Base-by-base conservation (phyloP, 2,329 filamentous ascomycete species). In the Pseudocercospora fuligena region DNA sequence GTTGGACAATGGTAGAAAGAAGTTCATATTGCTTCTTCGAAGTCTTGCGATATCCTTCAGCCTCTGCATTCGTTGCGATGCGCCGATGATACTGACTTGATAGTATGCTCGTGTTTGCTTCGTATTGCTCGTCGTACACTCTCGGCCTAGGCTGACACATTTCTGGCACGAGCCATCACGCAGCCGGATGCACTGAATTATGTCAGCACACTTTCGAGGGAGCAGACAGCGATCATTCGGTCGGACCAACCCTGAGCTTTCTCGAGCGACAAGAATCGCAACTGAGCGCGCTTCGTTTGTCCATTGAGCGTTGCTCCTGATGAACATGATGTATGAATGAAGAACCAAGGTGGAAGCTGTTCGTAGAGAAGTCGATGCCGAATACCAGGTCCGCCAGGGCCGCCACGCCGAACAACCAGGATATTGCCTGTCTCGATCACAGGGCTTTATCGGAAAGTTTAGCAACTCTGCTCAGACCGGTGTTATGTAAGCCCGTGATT, bases 161-260 rank as follows among this genome's bases (percentile, higher is more conserved):
- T 56, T 31, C 25, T 27, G 51, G 51, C 51, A 56, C 27, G 51
- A 31, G 25, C 25, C 51, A 56, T 56, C 51, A 8, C 51, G 51
- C 51, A 56, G 9, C 4, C 51, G 23, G 23, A 56, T 31, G n/a
- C 51, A 56, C 51, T 31, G 51, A 5, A 49, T 25, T 49, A 49
- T 49, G 46, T 49, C 46, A 49, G 16, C 14, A n/a, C 36, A n/a
- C 14, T 40, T 4, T 40, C 36, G 36, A 40, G 36, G 36, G 5
- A 40, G 36, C 36, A 40, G 14, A 40, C 5, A 4, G 36, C 36
- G 14, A 40, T 2, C 11, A 40, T 6, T 16, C 14, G 5, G 14
- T n/a, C 3, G 3, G 51, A 56, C 25, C 23, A n/a, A 56, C 51
- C 51, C 51, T 16, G 23, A 31, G 51, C 51, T 56, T 56, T 6